Conservation (phyloP, 2,329 filamentous ascomycete species). For the Talaromyces marneffei region DNA sequence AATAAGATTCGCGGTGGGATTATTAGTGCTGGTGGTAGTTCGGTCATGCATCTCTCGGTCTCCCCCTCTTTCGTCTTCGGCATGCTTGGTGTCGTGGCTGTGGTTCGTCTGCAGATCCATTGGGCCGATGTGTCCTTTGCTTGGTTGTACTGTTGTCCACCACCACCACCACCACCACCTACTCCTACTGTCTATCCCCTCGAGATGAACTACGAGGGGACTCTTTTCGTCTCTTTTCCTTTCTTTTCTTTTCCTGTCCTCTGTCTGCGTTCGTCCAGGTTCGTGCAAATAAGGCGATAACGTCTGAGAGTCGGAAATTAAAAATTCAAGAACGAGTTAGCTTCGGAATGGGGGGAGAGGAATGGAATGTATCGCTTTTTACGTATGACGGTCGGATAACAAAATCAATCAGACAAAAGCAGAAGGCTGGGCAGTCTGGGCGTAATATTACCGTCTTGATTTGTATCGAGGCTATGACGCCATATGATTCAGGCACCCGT, state of each 20-base stretch:
- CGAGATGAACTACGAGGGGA: constrained; percentile 1
- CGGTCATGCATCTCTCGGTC: background rate
- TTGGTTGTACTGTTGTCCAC: background rate
- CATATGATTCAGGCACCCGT: constrained; percentile 12
- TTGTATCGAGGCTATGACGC: constrained; percentile 6
- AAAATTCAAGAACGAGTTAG: constrained; percentile 1
- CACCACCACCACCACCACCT: too few species aligned
- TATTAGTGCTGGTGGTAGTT: background rate
- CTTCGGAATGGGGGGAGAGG: background rate
- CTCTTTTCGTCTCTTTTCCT: background rate
- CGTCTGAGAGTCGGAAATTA: background rate
- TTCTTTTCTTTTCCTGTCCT: background rate
- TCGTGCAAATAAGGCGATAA: background rate
- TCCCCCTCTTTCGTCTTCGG: background rate
- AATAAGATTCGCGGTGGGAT: background rate
- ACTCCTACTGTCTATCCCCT: background rate
- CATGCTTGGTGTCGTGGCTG: constrained; percentile 3
- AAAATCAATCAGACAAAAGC: background rate
- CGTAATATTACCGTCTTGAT: background rate
- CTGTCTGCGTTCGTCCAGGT: background rate
- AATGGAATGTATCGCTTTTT: background rate
- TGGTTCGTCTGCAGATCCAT: constrained; percentile 7
- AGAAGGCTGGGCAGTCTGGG: background rate
- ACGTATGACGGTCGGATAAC: background rate
- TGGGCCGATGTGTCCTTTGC: background rate